These are phyloP conservation scores for Claviceps purpurea DNA, from an alignment of 2,329 filamentous ascomycete genomes.

Conservation along the genomic window DNA sequence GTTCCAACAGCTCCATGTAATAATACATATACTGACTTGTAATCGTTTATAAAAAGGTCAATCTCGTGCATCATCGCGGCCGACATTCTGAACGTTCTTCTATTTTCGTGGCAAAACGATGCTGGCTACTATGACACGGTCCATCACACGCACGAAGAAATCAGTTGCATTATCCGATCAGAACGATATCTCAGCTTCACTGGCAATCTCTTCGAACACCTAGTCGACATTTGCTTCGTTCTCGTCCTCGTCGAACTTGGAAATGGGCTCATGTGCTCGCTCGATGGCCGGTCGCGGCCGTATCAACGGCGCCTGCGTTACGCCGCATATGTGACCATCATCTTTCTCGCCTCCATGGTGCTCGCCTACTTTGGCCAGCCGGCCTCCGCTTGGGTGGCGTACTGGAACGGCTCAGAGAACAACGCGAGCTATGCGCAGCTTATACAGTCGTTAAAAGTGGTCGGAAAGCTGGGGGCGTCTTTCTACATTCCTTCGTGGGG, in stretches of 20 bases:
- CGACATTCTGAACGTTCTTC: constrained; percentile 4
- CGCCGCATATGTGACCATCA: background rate
- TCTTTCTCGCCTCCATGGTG: background rate
- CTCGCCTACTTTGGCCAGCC: constrained; percentile 6
- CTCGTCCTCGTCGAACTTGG: constrained; percentile 5
- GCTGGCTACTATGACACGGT: constrained; percentile 5
- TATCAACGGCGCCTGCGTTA: constrained; percentile 4
- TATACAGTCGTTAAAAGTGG: constrained; percentile 4
- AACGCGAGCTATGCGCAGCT: constrained; percentile 7
- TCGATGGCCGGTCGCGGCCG: constrained; percentile 1
- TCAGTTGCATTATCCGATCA: constrained; percentile 4
- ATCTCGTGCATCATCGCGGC: constrained; percentile 5
- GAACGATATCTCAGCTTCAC: constrained; percentile 7
- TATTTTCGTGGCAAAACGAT: constrained; percentile 7
- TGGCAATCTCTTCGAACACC: constrained; percentile 6
- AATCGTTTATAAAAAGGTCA: background rate
- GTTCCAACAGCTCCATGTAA: background rate
- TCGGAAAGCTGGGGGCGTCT: constrained; percentile 4
- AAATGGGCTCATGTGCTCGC: constrained; percentile 4
- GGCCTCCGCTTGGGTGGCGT: constrained; percentile 4
- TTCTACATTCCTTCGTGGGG: constrained; percentile 6
- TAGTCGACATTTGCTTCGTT: constrained; percentile 3
- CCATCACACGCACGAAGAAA: constrained; percentile 5
- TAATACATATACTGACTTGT: background rate
- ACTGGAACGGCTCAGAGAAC: constrained; percentile 6